Evolutionary conservation across 495 filamentous ascomycete species (phyloP).

Genomic region (Xylaria grammica): DNA sequence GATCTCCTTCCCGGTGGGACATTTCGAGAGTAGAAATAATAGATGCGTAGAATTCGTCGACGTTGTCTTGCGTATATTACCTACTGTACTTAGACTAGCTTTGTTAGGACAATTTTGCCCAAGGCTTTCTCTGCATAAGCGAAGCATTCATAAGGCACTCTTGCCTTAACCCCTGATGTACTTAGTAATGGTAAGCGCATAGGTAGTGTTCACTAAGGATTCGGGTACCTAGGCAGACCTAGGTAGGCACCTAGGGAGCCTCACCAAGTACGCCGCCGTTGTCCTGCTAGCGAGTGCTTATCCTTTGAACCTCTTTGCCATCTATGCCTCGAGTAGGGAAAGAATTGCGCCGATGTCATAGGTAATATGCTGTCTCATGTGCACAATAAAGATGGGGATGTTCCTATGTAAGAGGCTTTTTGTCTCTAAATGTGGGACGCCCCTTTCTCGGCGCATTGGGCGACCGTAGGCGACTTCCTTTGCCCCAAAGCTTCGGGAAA

Average conservation of each 20-base stretch:
- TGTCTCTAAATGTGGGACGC: constrained; percentile 14
- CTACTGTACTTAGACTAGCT: not conserved
- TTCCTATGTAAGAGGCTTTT: not conserved
- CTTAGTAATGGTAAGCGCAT: too few species aligned
- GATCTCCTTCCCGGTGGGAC: not conserved
- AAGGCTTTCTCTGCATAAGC: constrained; percentile 18
- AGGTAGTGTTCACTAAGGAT: too few species aligned
- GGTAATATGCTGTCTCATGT: not conserved
- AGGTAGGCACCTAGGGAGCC: too few species aligned
- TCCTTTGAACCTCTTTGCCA: not conserved
- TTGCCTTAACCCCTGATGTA: constrained; percentile 3
- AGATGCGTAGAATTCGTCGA: too few species aligned
- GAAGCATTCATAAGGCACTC: constrained; percentile 6
- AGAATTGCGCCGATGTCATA: not conserved
- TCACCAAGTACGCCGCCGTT: too few species aligned
- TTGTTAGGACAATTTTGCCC: not conserved
- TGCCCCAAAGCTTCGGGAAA: constrained; percentile 16
- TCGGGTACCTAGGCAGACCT: too few species aligned
- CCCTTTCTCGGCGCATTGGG: constrained; percentile 17
- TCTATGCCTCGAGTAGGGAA: not conserved
- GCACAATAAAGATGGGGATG: not conserved
- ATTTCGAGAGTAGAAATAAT: not conserved
- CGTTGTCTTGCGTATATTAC: too few species aligned
- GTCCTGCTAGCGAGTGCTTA: not conserved
- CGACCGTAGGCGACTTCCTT: constrained; percentile 5